Evolutionary conservation across 208 protist species (phyloP).

Genomic region (Crithidia expoeki): DNA sequence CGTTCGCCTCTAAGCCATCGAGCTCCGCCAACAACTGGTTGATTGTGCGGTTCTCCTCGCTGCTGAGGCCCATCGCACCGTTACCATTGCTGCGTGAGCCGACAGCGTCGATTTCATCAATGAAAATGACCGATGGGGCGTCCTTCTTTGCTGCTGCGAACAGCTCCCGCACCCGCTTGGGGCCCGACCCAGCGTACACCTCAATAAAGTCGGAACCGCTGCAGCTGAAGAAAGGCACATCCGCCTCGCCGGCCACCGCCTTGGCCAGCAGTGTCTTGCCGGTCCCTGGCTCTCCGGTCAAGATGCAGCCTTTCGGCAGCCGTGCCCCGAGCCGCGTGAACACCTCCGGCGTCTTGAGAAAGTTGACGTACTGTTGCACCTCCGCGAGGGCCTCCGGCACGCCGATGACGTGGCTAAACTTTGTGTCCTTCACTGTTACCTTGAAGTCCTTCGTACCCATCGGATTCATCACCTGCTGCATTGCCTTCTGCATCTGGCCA

Average conservation of each 20-base stretch:
- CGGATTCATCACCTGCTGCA: conserved; percentile 80
- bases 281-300: conserved; percentile 96
- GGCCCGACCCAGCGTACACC: conserved; percentile 97
- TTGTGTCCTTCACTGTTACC: conserved; percentile 75
- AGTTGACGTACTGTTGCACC: conserved; percentile 96
- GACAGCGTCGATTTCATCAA: conserved; percentile 98
- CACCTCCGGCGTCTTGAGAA: conserved; percentile 91
- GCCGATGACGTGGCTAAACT: conserved; percentile 87
- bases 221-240: conserved; percentile 96
- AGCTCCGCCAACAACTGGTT: conserved; percentile 97
- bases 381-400: conserved; percentile 95
- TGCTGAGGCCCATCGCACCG: conserved; percentile 72
- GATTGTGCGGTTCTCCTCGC: conserved; percentile 92
- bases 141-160: conserved; percentile 92
- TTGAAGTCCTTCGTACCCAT: conserved; percentile 73
- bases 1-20: conserved; percentile 91
- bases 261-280: conserved; percentile 96
- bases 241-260: conserved; percentile 91
- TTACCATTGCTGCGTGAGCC: conserved; percentile 82
- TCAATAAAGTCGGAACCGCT: conserved; percentile 97
- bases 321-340: conserved; percentile 95
- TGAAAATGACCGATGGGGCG: conserved; percentile 97
- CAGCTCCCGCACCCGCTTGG: conserved; percentile 94
- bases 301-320: conserved; percentile 96
- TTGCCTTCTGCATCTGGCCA: conserved; percentile 50